Evolutionary conservation across 2,329 filamentous ascomycete genomes (phyloP).

Genomic region (Rasamsonia emersonii): DNA sequence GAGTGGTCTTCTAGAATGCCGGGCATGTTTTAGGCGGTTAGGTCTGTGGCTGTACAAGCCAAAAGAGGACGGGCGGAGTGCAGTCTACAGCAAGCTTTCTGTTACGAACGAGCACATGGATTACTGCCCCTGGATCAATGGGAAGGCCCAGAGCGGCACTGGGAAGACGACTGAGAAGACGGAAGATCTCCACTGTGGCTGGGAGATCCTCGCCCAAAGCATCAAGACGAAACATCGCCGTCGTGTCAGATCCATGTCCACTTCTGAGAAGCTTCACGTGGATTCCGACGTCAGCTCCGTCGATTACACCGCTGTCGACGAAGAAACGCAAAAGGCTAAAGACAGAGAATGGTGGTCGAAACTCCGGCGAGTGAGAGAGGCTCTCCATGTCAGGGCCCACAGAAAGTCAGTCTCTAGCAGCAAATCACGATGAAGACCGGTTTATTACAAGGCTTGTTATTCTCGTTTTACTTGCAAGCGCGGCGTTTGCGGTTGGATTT

Average conservation of each 20-base stretch:
- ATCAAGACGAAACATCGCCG: constrained; percentile 32
- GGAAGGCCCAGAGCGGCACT: constrained; percentile 49
- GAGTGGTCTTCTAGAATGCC: constrained; percentile 64
- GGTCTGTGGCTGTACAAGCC: constrained; percentile 91
- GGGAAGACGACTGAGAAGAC: constrained; percentile 22
- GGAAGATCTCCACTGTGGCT: constrained; percentile 33
- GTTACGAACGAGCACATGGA: constrained; percentile 66
- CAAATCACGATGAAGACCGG: background rate
- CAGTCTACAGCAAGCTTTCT: constrained; percentile 49
- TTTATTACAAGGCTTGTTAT: constrained; percentile 4
- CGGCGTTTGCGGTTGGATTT: background rate
- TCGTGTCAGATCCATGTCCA: constrained; percentile 18
- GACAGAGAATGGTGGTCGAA: constrained; percentile 23
- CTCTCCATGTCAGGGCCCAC: constrained; percentile 57
- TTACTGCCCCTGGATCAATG: constrained; percentile 73
- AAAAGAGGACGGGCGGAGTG: constrained; percentile 48
- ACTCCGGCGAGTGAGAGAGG: constrained; percentile 60
- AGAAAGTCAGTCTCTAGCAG: constrained; percentile 34
- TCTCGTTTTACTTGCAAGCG: constrained; percentile 3
- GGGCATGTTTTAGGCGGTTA: constrained; percentile 76
- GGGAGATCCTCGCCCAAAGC: constrained; percentile 37
- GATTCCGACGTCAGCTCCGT: constrained; percentile 16
- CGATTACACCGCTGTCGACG: constrained; percentile 19
- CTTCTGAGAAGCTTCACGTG: constrained; percentile 19
- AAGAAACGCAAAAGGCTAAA: constrained; percentile 42